Evolutionary conservation across 1,139 yeast species (phyloP).

Genomic region (Yamadazyma oceani): DNA sequence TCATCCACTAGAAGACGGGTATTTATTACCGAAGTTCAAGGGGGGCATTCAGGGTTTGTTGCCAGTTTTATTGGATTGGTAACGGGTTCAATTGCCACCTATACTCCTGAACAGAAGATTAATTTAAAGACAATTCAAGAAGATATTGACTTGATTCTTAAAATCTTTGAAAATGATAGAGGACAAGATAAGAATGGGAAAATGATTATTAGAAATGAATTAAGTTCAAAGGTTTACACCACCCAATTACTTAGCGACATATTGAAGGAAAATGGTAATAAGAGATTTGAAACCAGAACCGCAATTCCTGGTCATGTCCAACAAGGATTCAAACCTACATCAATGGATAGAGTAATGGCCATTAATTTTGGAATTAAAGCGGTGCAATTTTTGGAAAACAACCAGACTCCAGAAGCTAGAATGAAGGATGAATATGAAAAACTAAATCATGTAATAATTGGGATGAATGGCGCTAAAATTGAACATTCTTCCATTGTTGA

Average conservation of each 20-base stretch:
- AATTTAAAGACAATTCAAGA: slow-evolving; percentile 68
- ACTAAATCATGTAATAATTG: slow-evolving; percentile 57
- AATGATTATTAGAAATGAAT: slow-evolving; percentile 78
- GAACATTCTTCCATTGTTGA: slow-evolving; percentile 54
- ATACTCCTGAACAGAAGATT: slow-evolving; percentile 80
- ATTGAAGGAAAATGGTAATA: slow-evolving; percentile 72
- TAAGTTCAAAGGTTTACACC: slow-evolving; percentile 78
- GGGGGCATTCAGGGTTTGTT: slow-evolving; percentile 80
- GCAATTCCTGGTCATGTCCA: slow-evolving; percentile 97
- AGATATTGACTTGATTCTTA: slow-evolving; percentile 48
- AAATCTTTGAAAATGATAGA: slow-evolving; percentile 53
- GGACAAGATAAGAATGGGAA: slow-evolving; percentile 78
- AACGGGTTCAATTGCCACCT: slow-evolving; percentile 73
- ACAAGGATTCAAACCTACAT: slow-evolving; percentile 79
- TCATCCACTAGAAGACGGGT: slow-evolving; percentile 77
- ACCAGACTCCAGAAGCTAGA: slow-evolving; percentile 15
- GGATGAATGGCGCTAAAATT: slow-evolving; percentile 65
- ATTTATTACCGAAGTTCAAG: slow-evolving; percentile 83
- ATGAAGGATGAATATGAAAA: slow-evolving; percentile 10
- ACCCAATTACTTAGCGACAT: slow-evolving; percentile 83
- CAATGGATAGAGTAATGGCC: slow-evolving; percentile 74
- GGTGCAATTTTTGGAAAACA: slow-evolving; percentile 63
- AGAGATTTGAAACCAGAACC: slow-evolving; percentile 85
- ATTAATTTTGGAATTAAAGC: slow-evolving; percentile 70
- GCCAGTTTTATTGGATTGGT: slow-evolving; percentile 69